These are phyloP conservation scores for Termitomyces sp. DNA, from an alignment of 768 basidiomycete genomes.

Conservation along the genomic window DNA sequence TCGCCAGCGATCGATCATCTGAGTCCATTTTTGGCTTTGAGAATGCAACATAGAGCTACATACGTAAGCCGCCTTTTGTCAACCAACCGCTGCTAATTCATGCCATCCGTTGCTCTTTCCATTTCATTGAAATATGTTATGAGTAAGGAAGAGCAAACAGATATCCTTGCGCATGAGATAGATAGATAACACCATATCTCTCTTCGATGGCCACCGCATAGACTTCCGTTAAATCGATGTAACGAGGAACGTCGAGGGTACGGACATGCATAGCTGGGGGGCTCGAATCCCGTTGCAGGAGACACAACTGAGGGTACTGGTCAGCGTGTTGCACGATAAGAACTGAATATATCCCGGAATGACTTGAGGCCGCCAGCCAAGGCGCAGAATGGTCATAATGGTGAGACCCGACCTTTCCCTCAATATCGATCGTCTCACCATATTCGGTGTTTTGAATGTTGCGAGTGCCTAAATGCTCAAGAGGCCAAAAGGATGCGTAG, in stretches of 20 bases:
- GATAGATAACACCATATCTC: constrained; percentile 11
- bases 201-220: constrained; percentile 10
- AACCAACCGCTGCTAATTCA: too few relatives aligned
- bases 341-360: constrained; percentile 6
- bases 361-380: constrained; percentile 1
- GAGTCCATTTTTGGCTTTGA: too few relatives aligned
- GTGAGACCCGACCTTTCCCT: not conserved
- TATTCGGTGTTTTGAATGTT: not conserved
- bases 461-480: not conserved
- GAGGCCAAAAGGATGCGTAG: not conserved
- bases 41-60: too few relatives aligned
- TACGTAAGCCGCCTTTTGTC: too few relatives aligned
- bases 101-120: too few relatives aligned
- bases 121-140: not conserved
- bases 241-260: constrained; percentile 4
- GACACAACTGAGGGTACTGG: not conserved
- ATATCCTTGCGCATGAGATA: constrained; percentile 8
- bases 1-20: too few relatives aligned
- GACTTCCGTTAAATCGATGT: constrained; percentile 7
- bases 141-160: constrained; percentile 12
- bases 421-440: not conserved
- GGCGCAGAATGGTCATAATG: not conserved
- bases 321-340: not conserved
- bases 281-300: not conserved
- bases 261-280: not conserved